Conservation (phyloP, 2,329 filamentous ascomycete species). For the Verticillium nubilum region DNA sequence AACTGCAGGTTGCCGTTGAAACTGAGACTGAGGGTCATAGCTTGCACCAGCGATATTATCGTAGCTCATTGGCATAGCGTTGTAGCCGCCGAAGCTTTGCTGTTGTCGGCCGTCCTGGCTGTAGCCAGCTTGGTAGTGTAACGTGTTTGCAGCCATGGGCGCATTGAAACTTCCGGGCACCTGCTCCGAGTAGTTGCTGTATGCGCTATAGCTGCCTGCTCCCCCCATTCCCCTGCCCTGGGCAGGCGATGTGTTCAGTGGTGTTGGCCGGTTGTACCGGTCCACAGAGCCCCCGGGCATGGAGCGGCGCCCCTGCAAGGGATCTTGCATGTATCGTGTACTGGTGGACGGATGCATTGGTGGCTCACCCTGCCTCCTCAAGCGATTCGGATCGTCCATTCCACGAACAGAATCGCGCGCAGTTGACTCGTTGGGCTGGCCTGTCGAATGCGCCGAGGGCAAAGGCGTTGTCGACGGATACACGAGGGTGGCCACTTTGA, state of each 20-base stretch:
- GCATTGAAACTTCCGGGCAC: conserved; percentile 45
- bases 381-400: conserved; percentile 75
- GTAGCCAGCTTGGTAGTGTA: conserved; percentile 62
- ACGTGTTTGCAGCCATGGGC: conserved; percentile 49
- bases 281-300: conserved; percentile 27
- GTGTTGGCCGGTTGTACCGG: conserved; percentile 42
- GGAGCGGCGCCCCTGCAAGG: conserved; percentile 37
- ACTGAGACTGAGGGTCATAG: conserved; percentile 73
- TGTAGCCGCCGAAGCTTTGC: conserved; percentile 53
- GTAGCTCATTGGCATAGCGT: conserved; percentile 69
- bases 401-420: conserved; percentile 48
- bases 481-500: conserved; percentile 56
- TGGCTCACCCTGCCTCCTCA: conserved; percentile 70
- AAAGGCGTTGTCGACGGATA: conserved; percentile 58
- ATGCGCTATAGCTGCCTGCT: conserved; percentile 51
- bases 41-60: conserved; percentile 11
- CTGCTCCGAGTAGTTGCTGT: conserved; percentile 48
- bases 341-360: conserved; percentile 57
- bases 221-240: conserved; percentile 46
- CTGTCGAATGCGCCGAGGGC: conserved; percentile 60
- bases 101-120: conserved; percentile 54
- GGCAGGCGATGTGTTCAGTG: conserved; percentile 43
- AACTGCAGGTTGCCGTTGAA: conserved; percentile 70
- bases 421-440: conserved; percentile 52
- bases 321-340: conserved; percentile 47